Evolutionary conservation across 345 rosid genomes (phyloP).

Genomic region (Hypericum perforatum): DNA sequence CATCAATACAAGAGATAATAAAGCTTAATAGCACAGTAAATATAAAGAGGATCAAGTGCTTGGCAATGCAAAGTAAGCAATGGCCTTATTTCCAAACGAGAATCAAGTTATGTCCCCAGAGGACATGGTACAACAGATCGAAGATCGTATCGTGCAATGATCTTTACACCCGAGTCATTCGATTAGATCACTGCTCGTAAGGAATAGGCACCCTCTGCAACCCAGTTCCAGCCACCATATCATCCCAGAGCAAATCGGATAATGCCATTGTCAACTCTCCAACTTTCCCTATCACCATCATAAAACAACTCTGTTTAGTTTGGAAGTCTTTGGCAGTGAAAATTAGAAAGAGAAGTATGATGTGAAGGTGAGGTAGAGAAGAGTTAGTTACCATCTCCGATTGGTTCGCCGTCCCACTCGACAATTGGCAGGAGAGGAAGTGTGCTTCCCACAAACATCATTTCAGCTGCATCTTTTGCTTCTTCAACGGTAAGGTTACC

Average conservation of each 20-base stretch:
- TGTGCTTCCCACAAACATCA: conserved; percentile 68
- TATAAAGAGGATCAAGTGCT: too few relatives aligned
- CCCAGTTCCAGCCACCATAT: conserved; percentile 50
- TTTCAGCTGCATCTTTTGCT: conserved; percentile 43
- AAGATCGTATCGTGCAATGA: conserved; percentile 1
- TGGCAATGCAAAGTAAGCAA: too few relatives aligned
- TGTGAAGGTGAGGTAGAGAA: background rate
- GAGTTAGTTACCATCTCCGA: conserved; percentile 48
- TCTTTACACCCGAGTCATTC: background rate
- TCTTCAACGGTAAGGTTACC: conserved; percentile 32
- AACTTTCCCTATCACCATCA: conserved; percentile 38
- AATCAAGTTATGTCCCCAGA: background rate
- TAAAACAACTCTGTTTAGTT: background rate
- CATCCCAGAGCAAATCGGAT: conserved; percentile 58
- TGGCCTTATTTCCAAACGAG: too few relatives aligned
- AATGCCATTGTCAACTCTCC: conserved; percentile 61
- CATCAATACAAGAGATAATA: too few relatives aligned
- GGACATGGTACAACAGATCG: background rate
- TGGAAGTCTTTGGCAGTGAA: too few relatives aligned
- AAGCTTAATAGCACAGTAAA: too few relatives aligned
- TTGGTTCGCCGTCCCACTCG: conserved; percentile 52
- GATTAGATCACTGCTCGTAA: conserved; percentile 14
- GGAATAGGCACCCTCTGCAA: conserved; percentile 35
- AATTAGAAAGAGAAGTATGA: background rate
- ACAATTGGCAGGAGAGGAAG: conserved; percentile 50